Conservation (phyloP, 179 eudicot genomes). For the Patellifolia procumbens region DNA sequence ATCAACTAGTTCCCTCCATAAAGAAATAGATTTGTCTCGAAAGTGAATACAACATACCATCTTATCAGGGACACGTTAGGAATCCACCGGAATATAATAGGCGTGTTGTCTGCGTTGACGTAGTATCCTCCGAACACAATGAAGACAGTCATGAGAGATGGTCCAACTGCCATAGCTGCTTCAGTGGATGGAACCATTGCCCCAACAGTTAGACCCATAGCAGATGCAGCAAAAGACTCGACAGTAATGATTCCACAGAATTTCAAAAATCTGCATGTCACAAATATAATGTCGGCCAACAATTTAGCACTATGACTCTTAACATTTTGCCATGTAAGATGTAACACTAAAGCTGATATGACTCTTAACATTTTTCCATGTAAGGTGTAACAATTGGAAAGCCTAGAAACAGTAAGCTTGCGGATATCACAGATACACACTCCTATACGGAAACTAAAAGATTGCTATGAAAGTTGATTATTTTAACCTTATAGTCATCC, state of each 20-base stretch:
- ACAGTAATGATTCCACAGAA: conserved; percentile 83
- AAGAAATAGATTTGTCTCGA: background rate
- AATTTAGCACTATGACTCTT: background rate
- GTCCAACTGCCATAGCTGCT: conserved; percentile 97
- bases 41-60: conserved; percentile 50
- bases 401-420: background rate
- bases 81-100: conserved; percentile 88
- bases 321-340: background rate
- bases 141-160: conserved; percentile 97
- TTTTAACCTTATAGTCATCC: too few relatives aligned
- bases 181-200: conserved; percentile 97
- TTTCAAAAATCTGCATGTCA: conserved; percentile 69
- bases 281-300: conserved; percentile 12
- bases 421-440: background rate
- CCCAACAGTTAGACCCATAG: conserved; percentile 98
- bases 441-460: background rate
- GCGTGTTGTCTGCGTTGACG: conserved; percentile 93
- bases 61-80: conserved; percentile 90
- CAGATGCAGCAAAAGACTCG: conserved; percentile 95
- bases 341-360: background rate
- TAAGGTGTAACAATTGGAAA: background rate
- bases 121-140: conserved; percentile 96
- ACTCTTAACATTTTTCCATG: background rate
- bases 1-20: background rate
- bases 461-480: background rate